Conservation (phyloP, 2,329 filamentous ascomycete genomes). For the Arthroderma sp. region DNA sequence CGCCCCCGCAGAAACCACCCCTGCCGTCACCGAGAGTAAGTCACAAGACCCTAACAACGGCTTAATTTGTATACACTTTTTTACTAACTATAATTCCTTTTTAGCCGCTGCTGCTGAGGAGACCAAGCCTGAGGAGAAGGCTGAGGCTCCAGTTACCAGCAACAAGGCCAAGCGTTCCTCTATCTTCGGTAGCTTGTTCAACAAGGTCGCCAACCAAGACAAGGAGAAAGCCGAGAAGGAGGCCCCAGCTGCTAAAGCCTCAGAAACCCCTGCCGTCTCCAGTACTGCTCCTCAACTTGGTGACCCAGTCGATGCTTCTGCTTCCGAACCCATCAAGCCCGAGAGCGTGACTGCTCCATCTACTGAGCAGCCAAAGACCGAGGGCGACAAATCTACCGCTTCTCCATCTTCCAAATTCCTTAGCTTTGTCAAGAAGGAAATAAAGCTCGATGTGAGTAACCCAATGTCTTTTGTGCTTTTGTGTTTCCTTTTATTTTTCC, state of each 20-base stretch:
- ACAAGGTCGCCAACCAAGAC: constrained; percentile 45
- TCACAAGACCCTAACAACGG: constrained; percentile 13
- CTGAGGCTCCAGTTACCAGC: constrained; percentile 36
- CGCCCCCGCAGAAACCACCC: constrained; percentile 26
- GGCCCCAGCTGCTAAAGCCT: constrained; percentile 33
- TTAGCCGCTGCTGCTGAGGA: constrained; percentile 36
- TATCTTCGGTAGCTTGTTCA: constrained; percentile 64
- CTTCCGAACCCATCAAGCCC: constrained; percentile 26
- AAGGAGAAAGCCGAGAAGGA: constrained; percentile 37
- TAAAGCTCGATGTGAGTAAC: constrained; percentile 15
- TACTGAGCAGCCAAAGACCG: constrained; percentile 14
- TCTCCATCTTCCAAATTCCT: constrained; percentile 21
- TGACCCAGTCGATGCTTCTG: constrained; percentile 28
- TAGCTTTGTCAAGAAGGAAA: constrained; percentile 23
- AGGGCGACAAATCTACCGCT: constrained; percentile 16
- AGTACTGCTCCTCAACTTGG: constrained; percentile 38
- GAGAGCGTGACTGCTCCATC: constrained; percentile 32
- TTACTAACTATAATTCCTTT: constrained; percentile 13
- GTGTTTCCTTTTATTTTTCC: background rate
- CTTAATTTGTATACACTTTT: background rate
- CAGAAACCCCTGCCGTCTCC: constrained; percentile 34
- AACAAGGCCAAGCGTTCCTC: constrained; percentile 65
- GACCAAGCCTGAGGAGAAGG: constrained; percentile 30
- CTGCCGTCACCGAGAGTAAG: constrained; percentile 21
- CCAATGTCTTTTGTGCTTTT: too few relatives aligned